A percentile compares a stretch with the other conserved stretches of the same genome.
phyloP scores from a whole-genome alignment of 2,329 filamentous ascomycete genomes.

The Arthrobotrys musiformis region DNA sequence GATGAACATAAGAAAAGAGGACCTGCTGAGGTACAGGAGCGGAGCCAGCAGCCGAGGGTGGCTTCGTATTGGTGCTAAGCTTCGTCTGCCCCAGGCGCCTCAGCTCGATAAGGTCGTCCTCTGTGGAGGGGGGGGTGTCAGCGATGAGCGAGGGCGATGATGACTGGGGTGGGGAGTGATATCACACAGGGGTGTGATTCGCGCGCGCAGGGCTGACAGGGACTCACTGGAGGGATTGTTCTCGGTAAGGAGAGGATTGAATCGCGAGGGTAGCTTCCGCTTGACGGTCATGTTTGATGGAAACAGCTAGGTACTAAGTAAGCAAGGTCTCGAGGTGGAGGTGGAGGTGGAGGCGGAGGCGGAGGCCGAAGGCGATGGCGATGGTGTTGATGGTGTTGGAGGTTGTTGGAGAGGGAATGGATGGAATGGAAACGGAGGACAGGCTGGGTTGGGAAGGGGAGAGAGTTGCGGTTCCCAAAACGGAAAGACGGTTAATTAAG shows the following conservation, averaged over 20 bases:
- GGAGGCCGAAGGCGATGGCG: neutral
- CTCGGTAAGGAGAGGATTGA: constrained; percentile 42
- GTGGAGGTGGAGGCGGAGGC: neutral
- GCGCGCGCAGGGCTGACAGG: constrained; percentile 21
- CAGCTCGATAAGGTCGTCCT: constrained; percentile 79
- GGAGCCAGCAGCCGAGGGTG: constrained; percentile 69
- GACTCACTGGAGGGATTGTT: constrained; percentile 44
- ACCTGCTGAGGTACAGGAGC: constrained; percentile 71
- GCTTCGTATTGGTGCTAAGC: constrained; percentile 70
- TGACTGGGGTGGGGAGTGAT: neutral
- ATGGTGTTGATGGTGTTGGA: constrained; percentile 19
- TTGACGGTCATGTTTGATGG: constrained; percentile 41
- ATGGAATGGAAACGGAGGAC: constrained; percentile 7
- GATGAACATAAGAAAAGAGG: constrained; percentile 93
- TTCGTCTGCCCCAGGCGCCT: constrained; percentile 93
- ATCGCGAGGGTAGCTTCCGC: constrained; percentile 43
- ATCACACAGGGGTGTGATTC: constrained; percentile 2
- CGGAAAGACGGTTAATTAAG: constrained; percentile 5
- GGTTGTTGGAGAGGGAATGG: neutral
- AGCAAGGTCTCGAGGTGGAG: neutral
- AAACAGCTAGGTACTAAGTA: neutral
- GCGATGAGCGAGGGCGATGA: constrained; percentile 11
- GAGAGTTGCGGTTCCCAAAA: constrained; percentile 16
- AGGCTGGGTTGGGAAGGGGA: neutral
- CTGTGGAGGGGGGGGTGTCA: constrained; percentile 63